Conservation (phyloP, 164 flowering plant genomes). For the Magnolia officinalis region DNA sequence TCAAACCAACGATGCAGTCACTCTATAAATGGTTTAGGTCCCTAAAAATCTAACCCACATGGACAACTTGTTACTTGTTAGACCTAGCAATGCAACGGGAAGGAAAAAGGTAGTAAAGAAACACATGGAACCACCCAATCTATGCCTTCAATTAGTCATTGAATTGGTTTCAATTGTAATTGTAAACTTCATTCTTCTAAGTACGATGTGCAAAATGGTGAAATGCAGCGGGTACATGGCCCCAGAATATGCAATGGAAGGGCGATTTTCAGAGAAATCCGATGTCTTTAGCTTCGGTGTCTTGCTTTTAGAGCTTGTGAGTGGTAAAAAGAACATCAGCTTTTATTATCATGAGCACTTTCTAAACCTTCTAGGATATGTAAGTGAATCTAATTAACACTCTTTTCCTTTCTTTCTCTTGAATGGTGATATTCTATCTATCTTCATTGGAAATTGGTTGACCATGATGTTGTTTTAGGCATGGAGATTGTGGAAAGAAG, state of each 20-base stretch:
- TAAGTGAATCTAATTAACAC: not conserved
- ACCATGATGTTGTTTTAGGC: not conserved
- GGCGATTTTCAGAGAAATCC: not conserved
- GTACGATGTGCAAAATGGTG: not conserved
- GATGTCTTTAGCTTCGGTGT: constrained; percentile 3
- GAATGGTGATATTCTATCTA: not conserved
- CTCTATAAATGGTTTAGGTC: not conserved
- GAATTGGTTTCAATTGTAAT: not conserved
- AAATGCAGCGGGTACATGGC: constrained; percentile 7
- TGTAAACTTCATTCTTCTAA: not conserved
- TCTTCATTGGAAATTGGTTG: too few species aligned
- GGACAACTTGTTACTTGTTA: not conserved
- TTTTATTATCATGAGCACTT: not conserved
- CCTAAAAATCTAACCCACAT: not conserved
- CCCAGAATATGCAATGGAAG: not conserved
- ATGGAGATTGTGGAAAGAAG: constrained; percentile 7
- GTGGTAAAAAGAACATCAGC: not conserved
- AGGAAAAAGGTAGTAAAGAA: too few species aligned
- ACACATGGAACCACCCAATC: too few species aligned
- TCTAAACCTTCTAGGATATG: constrained; percentile 9
- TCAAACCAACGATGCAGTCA: not conserved
- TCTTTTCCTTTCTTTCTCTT: not conserved
- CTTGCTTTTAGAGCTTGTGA: constrained; percentile 3
- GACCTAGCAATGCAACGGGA: too few species aligned
- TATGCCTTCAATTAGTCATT: not conserved